These are phyloP conservation scores for Pichia gijzeniarum DNA, from an alignment of 805 yeast genomes.

Conservation along the genomic window DNA sequence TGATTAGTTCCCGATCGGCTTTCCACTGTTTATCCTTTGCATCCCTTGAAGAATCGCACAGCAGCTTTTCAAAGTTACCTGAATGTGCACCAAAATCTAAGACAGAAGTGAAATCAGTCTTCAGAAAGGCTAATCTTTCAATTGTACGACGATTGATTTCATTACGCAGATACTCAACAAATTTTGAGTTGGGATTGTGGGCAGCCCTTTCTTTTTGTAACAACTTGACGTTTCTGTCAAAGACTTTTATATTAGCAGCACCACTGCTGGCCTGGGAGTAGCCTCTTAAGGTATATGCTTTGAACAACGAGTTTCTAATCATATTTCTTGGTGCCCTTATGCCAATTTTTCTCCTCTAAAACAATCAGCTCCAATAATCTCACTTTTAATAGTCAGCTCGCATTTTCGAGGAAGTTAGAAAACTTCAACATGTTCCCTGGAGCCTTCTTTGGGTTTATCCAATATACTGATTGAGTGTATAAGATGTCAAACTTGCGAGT, in stretches of 20 bases:
- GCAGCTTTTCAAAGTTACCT: constrained; percentile 43
- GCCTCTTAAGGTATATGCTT: constrained; percentile 1
- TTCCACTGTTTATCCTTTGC: constrained; percentile 35
- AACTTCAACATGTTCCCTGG: no score
- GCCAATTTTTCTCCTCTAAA: background rate
- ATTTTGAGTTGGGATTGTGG: constrained; percentile 36
- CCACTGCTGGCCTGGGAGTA: constrained; percentile 6
- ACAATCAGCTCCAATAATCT: background rate
- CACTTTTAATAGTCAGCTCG: no score
- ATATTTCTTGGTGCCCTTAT: background rate
- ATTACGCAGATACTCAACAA: constrained; percentile 66
- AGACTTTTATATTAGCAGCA: constrained; percentile 32
- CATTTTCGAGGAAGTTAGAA: no score
- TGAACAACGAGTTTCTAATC: background rate
- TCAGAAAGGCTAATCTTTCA: constrained; percentile 68
- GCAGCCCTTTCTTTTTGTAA: constrained; percentile 56
- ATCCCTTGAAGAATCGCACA: constrained; percentile 33
- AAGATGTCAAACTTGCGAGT: no score
- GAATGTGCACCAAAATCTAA: constrained; percentile 71
- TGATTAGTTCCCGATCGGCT: constrained; percentile 48
- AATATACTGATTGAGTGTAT: no score
- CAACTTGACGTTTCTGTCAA: constrained; percentile 56
- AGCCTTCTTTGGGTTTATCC: no score
- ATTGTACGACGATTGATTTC: constrained; percentile 69
- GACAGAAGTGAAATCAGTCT: constrained; percentile 51